Evolutionary conservation across 116 monocot genomes (phyloP), one percentile per base, ranked within the genome.

Genomic region (Cymodocea nodosa): DNA sequence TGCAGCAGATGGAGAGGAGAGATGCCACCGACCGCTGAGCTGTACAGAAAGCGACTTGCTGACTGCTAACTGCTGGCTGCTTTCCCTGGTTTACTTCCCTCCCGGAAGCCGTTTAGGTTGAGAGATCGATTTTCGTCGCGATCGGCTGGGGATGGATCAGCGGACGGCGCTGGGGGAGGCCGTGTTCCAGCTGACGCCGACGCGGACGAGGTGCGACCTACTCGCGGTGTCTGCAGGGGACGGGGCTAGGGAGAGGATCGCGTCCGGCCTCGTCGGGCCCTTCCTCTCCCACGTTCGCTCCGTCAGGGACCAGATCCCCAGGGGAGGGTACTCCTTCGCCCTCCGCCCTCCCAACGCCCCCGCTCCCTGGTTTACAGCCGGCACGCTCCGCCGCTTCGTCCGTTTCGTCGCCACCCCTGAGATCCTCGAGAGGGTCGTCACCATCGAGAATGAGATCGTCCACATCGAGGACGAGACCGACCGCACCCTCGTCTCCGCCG

Each of bases 391-490:
- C 64, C 83, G 83, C 73, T 82, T 48, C 44, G 83, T 84, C 35
- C 73, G 84, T 8, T 87, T 87, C 63, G 81, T 87, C 22, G 78
- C 70, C 54, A 84, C 87, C 11, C 87, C 87, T 24, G 87, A 84
- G 58, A 68, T 87, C 50, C 62, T 87, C 15, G 87, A 87, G 74
- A 65, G 87, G 50, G 78, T 84, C 14, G 75, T 64, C 4, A 74
- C 81, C 2, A 83, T 84, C 61, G 87, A 87, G 34, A 76, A 66
- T 4, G 87, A 87, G 68, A 87, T 84, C 48, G 36, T 81, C 35
- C 81, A 87, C 68, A 84, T 87, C 49, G 84, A 81, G 18, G 69
- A 83, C 35, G 71, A 80, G 2, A 76, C 73, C 14, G 35, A 15
- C 50, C 22, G 64, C 40, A 25, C 64, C 4, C 64, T 23, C 22